Base-by-base conservation (phyloP, 768 basidiomycete species). In the Leccinellum luteum region DNA sequence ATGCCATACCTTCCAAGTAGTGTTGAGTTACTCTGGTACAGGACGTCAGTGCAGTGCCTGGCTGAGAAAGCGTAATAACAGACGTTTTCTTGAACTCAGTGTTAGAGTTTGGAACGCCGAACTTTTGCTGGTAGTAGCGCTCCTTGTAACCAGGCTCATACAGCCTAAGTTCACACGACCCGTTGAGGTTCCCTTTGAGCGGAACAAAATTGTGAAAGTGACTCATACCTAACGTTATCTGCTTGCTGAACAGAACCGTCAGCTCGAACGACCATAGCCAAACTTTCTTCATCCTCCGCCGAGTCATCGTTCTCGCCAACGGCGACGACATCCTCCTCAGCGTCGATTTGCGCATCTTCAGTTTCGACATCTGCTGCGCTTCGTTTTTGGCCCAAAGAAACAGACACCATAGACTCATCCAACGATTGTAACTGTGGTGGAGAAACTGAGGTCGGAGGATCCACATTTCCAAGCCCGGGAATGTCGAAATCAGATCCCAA, bases 81-180 rank as follows among this genome's bases (percentile, higher is more conserved):
- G 66, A 98, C 94, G 79, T 69, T 68, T 84, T 86, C 61, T 83
- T 81, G 73, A 94, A 90, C 57, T 86, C 85, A 2, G 65, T 70
- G 64, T 98, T 91, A n/a, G 75, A 79, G 19, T 80, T 71, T 61
- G 88, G 82, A 13, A 92, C 77, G 2, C 87, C 87, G 67, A 98
- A 99, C 75, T 99, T 99, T 67, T 92, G 88, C 48, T 82, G 80
- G 66, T 99, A 99, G 71, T 99, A 99, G 41, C 97, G 85, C 63
- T 95, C 92, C 70, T 85, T 87, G 73, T 99, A 99, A 27, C 96
- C 97, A 2, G 94, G 86, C 72, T 98, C 94, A 87, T 92, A 99
- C 21, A 98, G 76, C 68, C 96, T 98, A 64, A 51, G 58, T 50
- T 57, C 23, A 48, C 10, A 41, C 15, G 12, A 45, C 15, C n/a